Evolutionary conservation across 2,329 filamentous ascomycete genomes (phyloP).

Genomic region (Ascochyta rabiei): DNA sequence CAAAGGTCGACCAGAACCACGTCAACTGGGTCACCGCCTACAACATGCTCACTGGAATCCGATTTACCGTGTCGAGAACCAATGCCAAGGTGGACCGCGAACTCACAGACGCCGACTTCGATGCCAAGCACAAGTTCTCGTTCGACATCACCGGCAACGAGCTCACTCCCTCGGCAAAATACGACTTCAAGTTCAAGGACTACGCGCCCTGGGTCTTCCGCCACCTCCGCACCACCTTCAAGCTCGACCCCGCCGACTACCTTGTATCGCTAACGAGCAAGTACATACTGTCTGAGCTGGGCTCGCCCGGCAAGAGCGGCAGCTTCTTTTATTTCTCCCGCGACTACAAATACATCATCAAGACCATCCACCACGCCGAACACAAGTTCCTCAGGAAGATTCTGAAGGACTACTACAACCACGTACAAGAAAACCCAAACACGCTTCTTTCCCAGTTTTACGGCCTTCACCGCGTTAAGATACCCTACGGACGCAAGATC

Average conservation of each 20-base stretch:
- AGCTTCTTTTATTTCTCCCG: constrained; percentile 99
- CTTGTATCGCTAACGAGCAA: constrained; percentile 98
- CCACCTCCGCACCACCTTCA: constrained; percentile 83
- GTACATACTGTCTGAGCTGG: constrained; percentile 96
- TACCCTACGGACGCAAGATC: constrained; percentile 96
- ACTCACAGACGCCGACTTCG: constrained; percentile 89
- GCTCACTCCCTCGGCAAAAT: constrained; percentile 95
- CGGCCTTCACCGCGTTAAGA: constrained; percentile 95
- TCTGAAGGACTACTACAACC: constrained; percentile 88
- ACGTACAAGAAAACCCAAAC: constrained; percentile 92
- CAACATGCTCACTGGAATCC: constrained; percentile 99
- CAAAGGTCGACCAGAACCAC: constrained; percentile 96
- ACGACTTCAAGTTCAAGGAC: constrained; percentile 99
- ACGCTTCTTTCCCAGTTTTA: constrained; percentile 98
- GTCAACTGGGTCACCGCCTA: constrained; percentile 98
- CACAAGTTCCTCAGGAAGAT: constrained; percentile 86
- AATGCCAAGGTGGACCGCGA: constrained; percentile 96
- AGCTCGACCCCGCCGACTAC: constrained; percentile 94
- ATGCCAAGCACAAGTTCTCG: constrained; percentile 94
- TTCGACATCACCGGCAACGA: constrained; percentile 99
- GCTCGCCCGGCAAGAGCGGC: constrained; percentile 95
- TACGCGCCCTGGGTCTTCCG: constrained; percentile 99
- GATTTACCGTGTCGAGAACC: constrained; percentile 92
- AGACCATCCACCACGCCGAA: constrained; percentile 96
- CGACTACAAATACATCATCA: constrained; percentile 99